A percentile compares a stretch with the other conserved stretches of the same genome.
Conservation (phyloP, 805 yeast genomes). For the Tetrapisispora namnaoensis region DNA sequence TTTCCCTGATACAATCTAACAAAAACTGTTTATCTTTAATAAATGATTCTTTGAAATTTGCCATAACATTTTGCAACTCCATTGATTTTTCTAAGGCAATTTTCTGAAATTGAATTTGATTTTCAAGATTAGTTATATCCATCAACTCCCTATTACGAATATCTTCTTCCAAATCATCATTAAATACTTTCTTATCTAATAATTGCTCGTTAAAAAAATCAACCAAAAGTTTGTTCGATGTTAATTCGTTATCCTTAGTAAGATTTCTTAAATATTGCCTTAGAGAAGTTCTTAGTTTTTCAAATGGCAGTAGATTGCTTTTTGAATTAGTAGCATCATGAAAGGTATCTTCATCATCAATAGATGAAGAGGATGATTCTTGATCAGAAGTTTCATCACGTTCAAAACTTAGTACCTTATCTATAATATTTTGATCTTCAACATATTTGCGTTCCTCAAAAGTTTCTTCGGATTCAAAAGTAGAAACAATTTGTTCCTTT, state of each 20-base stretch:
- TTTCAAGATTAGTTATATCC: conserved; percentile 51
- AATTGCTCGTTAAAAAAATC: conserved; percentile 38
- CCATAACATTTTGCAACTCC: conserved; percentile 46
- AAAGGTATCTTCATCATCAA: conserved; percentile 7
- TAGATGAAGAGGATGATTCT: not conserved
- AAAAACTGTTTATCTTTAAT: conserved; percentile 47
- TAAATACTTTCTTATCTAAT: conserved; percentile 21
- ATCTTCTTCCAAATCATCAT: conserved; percentile 41
- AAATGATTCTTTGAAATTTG: conserved; percentile 46
- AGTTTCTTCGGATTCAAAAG: conserved; percentile 1
- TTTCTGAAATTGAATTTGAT: conserved; percentile 63
- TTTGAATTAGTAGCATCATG: conserved; percentile 18
- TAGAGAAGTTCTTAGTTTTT: conserved; percentile 65
- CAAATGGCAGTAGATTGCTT: conserved; percentile 44
- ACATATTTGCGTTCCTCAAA: not conserved
- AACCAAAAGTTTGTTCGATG: conserved; percentile 40
- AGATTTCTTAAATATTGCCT: conserved; percentile 60
- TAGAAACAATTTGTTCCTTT: conserved; percentile 26
- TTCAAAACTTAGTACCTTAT: not conserved
- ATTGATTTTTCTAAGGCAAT: conserved; percentile 51
- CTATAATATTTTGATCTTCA: not conserved
- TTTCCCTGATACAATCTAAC: conserved; percentile 51
- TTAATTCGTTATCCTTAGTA: conserved; percentile 43
- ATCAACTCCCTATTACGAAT: conserved; percentile 46
- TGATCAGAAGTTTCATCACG: not conserved